Evolutionary conservation across 2,329 filamentous ascomycete genomes (phyloP), one percentile per base, ranked within the genome.

Genomic region (Beauveria varroae): DNA sequence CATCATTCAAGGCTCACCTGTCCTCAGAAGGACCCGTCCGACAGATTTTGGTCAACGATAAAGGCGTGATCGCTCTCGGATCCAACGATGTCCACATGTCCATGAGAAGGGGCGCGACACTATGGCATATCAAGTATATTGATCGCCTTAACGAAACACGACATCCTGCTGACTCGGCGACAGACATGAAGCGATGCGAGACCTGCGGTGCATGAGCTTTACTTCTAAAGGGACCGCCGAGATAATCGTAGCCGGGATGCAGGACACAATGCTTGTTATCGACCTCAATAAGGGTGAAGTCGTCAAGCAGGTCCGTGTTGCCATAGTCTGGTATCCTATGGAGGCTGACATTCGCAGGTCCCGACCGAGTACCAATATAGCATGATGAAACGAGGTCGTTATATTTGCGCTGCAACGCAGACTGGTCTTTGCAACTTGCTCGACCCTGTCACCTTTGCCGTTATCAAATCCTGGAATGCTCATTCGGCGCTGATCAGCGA

Each of bases 121-220:
- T 95, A 78, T 98, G 95, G 93, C 92, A 97, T 74, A 81, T 97
- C 64, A 84, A 81, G 81, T 92, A 83, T 65, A 83, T 20, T 26
- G 20, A 12, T 18, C 14, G 24, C 5, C 12, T 7, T n/a, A n/a
- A n/a, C 14, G 12, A 12, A 22, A 18, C 8, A n/a, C 24, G 30
- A 30, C 40, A 52, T 50, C 16, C 8, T 6, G 58, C 67, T 72
- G 62, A 73, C 50, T 4, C 20, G 20, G 20, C 41, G 34, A 16
- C 18, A 90, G 87, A 65, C 81, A 86, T 69, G 79, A 86, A 30
- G 88, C 89, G 61, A 96, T 98, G 88, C 86, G 83, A 65, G 91
- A 97, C 70, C 78, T 99, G 65, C 86, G 86, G 67, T 98, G 95
- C 74, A 98, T 98, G 92, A 93, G 89, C 72, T 97, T 96, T 71